phyloP scores from a whole-genome alignment of 2,329 filamentous ascomycete species.

The Ophiostoma sp. region DNA sequence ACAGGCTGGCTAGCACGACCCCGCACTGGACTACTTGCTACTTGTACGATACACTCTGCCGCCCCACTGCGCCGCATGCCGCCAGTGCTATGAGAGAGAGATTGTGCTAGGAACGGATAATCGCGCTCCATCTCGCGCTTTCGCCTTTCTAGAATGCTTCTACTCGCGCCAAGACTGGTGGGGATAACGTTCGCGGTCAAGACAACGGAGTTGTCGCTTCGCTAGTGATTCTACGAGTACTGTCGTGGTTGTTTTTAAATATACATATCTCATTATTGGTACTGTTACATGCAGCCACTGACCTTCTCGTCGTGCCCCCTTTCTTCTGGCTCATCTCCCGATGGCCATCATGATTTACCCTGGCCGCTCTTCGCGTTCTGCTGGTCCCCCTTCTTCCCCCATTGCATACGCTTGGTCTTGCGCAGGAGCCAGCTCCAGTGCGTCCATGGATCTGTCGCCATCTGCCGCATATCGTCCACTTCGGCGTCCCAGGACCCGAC shows the following conservation, averaged over 20 bases:
- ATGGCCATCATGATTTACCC: too few relatives aligned
- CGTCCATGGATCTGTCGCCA: conserved; percentile 35
- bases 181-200: neutral
- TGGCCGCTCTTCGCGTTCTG: too few relatives aligned
- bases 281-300: too few relatives aligned
- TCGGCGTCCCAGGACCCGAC: conserved; percentile 32
- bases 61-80: neutral
- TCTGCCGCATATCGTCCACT: conserved; percentile 34
- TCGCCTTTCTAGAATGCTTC: conserved; percentile 6
- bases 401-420: conserved; percentile 24
- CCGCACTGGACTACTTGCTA: conserved; percentile 15
- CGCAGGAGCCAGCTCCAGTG: conserved; percentile 40
- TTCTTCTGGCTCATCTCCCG: too few relatives aligned
- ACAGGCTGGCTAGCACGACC: conserved; percentile 4
- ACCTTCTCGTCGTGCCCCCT: too few relatives aligned
- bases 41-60: neutral
- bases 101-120: neutral
- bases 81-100: too few relatives aligned
- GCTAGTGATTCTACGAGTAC: too few relatives aligned
- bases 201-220: too few relatives aligned
- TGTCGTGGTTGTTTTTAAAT: too few relatives aligned
- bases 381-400: neutral
- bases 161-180: neutral
- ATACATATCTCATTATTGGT: too few relatives aligned
- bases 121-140: neutral